These are phyloP conservation scores for Suhomyces faveliae DNA, from an alignment of 805 yeast species.

Conservation along the genomic window DNA sequence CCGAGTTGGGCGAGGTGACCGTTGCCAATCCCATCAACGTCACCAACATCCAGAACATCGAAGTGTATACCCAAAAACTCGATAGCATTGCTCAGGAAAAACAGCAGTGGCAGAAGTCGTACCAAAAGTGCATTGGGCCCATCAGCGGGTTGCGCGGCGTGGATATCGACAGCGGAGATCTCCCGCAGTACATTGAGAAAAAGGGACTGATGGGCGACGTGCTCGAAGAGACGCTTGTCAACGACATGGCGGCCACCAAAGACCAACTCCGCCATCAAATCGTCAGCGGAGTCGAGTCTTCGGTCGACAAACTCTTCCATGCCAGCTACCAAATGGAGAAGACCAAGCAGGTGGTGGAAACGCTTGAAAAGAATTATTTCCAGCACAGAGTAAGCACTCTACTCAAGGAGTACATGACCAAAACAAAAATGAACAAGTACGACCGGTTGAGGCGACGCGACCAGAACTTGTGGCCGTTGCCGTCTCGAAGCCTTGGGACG, in stretches of 20 bases:
- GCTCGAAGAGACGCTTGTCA: slow-evolving; percentile 14
- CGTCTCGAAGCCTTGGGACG: background rate
- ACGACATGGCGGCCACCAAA: slow-evolving; percentile 11
- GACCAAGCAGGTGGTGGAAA: slow-evolving; percentile 22
- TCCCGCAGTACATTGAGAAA: slow-evolving; percentile 4
- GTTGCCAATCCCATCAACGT: slow-evolving; percentile 62
- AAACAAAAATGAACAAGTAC: slow-evolving; percentile 14
- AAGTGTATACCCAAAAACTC: slow-evolving; percentile 45
- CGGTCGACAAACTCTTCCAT: slow-evolving; percentile 40
- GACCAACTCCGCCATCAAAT: slow-evolving; percentile 14
- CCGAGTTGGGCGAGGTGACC: slow-evolving; percentile 27
- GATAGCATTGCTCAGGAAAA: slow-evolving; percentile 45
- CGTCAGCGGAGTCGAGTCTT: slow-evolving; percentile 20
- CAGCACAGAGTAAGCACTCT: slow-evolving; percentile 19
- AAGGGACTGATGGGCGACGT: slow-evolving; percentile 13
- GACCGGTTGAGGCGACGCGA: background rate
- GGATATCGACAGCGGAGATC: background rate
- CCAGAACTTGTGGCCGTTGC: slow-evolving; percentile 6
- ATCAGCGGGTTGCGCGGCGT: slow-evolving; percentile 4
- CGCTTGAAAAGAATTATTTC: slow-evolving; percentile 16
- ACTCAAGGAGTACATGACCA: slow-evolving; percentile 21
- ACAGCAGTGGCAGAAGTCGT: slow-evolving; percentile 44
- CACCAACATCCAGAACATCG: slow-evolving; percentile 48
- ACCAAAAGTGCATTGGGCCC: slow-evolving; percentile 17
- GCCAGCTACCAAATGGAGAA: slow-evolving; percentile 28